Percentiles rank a stretch among this genome's conserved stretches.
Evolutionary conservation across 1,139 yeast species (phyloP).

Genomic region (Kodamaea suecica): DNA sequence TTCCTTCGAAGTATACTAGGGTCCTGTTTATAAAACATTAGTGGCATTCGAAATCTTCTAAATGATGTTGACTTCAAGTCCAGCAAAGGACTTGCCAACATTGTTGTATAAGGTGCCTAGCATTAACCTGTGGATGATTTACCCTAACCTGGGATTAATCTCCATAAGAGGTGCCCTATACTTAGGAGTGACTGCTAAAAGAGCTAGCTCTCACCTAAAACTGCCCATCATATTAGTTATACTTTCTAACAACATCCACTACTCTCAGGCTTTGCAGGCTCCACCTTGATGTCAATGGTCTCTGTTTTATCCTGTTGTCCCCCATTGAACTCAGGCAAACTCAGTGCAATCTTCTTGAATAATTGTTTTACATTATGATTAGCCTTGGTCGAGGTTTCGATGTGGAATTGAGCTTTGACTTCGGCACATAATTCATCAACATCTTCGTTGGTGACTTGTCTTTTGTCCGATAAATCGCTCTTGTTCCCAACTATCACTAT

Average conservation of each 20-base stretch:
- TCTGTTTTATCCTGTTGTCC: slow-evolving; percentile 35
- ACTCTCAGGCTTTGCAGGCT: slow-evolving; percentile 15
- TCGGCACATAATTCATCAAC: slow-evolving; percentile 58
- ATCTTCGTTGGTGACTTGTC: slow-evolving; percentile 58
- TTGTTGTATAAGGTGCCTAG: too few relatives aligned
- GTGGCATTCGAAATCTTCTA: too few relatives aligned
- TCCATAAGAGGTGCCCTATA: too few relatives aligned
- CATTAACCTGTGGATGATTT: too few relatives aligned
- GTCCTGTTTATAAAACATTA: too few relatives aligned
- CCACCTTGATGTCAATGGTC: slow-evolving; percentile 43
- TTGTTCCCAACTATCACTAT: slow-evolving; percentile 73
- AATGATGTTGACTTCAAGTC: too few relatives aligned
- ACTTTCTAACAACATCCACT: slow-evolving; percentile 19
- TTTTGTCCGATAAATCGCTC: slow-evolving; percentile 62
- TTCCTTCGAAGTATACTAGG: too few relatives aligned
- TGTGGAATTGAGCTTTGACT: slow-evolving; percentile 71
- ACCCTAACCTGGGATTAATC: too few relatives aligned
- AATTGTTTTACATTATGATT: slow-evolving; percentile 89
- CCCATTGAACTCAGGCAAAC: slow-evolving; percentile 79
- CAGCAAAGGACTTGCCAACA: too few relatives aligned
- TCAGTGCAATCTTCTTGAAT: slow-evolving; percentile 87
- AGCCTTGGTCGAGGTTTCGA: slow-evolving; percentile 94
- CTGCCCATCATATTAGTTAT: too few relatives aligned
- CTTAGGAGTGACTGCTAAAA: too few relatives aligned
- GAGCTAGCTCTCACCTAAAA: too few relatives aligned